These are phyloP conservation scores for Chaetomium sp. DNA, from an alignment of 2,329 filamentous ascomycete species.

Conservation along the genomic window DNA sequence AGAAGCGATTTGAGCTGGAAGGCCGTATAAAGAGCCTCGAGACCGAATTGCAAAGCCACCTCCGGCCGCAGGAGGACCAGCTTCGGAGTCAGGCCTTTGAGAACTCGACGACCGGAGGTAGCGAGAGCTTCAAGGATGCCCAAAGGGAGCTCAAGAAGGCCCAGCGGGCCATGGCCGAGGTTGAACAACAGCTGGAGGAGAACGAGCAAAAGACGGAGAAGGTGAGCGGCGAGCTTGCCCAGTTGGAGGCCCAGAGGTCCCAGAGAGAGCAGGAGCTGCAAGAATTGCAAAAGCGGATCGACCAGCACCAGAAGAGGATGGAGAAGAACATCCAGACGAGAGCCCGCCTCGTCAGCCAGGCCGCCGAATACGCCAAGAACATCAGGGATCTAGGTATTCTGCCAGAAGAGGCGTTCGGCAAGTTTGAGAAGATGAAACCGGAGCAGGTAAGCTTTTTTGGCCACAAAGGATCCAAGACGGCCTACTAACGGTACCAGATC, in stretches of 20 bases:
- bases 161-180: constrained; percentile 64
- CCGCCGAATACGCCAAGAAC: constrained; percentile 79
- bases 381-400: constrained; percentile 92
- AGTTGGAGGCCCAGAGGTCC: constrained; percentile 57
- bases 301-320: constrained; percentile 70
- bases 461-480: neutral
- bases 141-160: constrained; percentile 81
- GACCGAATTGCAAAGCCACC: constrained; percentile 83
- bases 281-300: constrained; percentile 84
- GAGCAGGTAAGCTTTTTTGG: constrained; percentile 61
- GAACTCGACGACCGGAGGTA: constrained; percentile 56
- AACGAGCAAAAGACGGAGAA: constrained; percentile 71
- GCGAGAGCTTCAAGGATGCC: constrained; percentile 72
- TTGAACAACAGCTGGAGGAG: constrained; percentile 70
- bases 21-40: constrained; percentile 81
- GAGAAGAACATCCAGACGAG: constrained; percentile 92
- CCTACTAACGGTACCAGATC: constrained; percentile 48
- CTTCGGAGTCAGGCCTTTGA: constrained; percentile 77
- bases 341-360: constrained; percentile 73
- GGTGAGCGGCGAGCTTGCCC: constrained; percentile 53
- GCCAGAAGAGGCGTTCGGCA: constrained; percentile 90
- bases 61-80: constrained; percentile 84
- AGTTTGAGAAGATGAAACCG: constrained; percentile 80
- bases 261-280: constrained; percentile 73
- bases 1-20: constrained; percentile 74